These are phyloP conservation scores for Hypomyces perniciosus DNA, from an alignment of 2,329 filamentous ascomycete species.

Conservation along the genomic window DNA sequence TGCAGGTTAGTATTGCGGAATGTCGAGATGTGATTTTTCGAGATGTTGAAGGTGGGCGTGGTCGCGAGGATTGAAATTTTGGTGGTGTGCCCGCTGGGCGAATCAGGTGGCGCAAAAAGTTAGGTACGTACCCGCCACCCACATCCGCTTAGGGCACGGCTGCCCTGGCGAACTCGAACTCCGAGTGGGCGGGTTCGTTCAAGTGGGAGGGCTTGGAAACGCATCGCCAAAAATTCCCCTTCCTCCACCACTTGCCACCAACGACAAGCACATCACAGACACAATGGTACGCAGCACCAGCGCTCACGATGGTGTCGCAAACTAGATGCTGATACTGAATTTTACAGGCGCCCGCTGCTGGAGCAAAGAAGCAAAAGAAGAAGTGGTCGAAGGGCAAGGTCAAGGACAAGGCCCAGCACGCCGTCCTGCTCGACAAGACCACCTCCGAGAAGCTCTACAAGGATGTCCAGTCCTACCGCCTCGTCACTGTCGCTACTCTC, in stretches of 20 bases:
- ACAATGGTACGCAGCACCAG: slow-evolving; percentile 35
- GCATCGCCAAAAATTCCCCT: slow-evolving; percentile 25
- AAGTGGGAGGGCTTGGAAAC: slow-evolving; percentile 25
- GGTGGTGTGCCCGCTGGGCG: slow-evolving; percentile 29
- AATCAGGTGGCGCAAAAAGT: slow-evolving; percentile 29
- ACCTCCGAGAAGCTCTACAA: slow-evolving; percentile 99
- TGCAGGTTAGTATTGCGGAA: slow-evolving; percentile 33
- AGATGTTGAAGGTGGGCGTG: slow-evolving; percentile 30
- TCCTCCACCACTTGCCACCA: slow-evolving; percentile 31
- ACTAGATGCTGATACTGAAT: slow-evolving; percentile 18
- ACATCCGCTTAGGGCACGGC: slow-evolving; percentile 35
- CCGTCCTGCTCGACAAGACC: slow-evolving; percentile 96
- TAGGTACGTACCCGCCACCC: slow-evolving; percentile 24
- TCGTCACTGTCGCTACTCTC: slow-evolving; percentile 96
- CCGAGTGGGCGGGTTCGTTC: slow-evolving; percentile 16
- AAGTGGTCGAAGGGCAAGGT: slow-evolving; percentile 60
- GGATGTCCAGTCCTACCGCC: slow-evolving; percentile 99
- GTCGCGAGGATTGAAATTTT: slow-evolving; percentile 31
- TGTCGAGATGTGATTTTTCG: slow-evolving; percentile 34
- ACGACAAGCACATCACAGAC: slow-evolving; percentile 36
- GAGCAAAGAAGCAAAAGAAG: slow-evolving; percentile 48
- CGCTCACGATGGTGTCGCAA: slow-evolving; percentile 2
- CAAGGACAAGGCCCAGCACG: slow-evolving; percentile 99
- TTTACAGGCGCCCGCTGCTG: slow-evolving; percentile 38
- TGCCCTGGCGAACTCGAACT: slow-evolving; percentile 34